Base-by-base conservation (phyloP, 805 yeast species). In the Lachancea nothofagi region DNA sequence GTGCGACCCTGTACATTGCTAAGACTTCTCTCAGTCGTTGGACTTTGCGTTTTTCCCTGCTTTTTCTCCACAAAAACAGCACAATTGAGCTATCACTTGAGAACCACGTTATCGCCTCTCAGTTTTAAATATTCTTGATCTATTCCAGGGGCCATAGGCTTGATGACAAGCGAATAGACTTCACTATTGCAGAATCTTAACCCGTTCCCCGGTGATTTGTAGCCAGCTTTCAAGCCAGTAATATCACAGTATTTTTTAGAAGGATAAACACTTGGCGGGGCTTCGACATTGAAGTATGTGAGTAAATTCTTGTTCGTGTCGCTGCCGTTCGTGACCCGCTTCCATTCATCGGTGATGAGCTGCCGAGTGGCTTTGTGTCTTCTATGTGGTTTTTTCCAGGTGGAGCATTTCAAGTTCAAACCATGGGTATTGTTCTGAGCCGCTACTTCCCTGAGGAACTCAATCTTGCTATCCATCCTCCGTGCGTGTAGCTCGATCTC, bases 101-200 rank as follows among this genome's bases (percentile, higher is more conserved):
- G 69, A 7, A 90, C 77, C 13, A 89, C 87, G 57, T 90, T 84
- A 28, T 96, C 97, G 38, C 84, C 86, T 51, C 97, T 72, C 44
- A 90, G 67, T 48, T 83, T 83, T 55, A 90, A 68, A 58, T 88
- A 90, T 61, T 88, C 94, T 64, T 90, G 97, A 62, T 90, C 97
- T 21, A 83, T 83, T 18, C 96, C 96, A 2, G 94, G 85, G 1
- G 88, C 81, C 78, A 90, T 77, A 46, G 77, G 77, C 57, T 78
- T 77, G 37, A 75, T 68, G 25, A 86, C 82, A 25, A 82, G 69
- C 34, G 80, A 84, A 59, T 77, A 89, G 22, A 90, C 80, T 61
- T 90, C 97, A 37, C 78, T 78, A 57, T 90, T 82, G 61, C 84
- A 78, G 59, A 78, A 90, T 41, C 96, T 69, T 38, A 90, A 65